A percentile compares a stretch with the other conserved stretches of the same genome.
phyloP scores from a whole-genome alignment of 306 rosid species.

The Cicer yamashitae region DNA sequence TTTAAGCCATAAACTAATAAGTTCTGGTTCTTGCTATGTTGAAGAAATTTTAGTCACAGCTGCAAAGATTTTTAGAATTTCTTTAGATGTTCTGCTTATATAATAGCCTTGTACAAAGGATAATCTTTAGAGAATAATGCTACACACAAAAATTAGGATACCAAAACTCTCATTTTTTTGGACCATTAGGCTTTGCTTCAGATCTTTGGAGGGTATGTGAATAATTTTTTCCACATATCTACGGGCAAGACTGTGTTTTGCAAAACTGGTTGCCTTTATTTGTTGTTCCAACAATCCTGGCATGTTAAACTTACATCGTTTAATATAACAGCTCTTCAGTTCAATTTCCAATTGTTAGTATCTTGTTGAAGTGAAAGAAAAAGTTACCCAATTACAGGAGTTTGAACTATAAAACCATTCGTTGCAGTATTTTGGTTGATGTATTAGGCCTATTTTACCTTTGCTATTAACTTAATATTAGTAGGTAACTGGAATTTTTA shows the following conservation, averaged over 20 bases:
- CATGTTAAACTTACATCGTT: not conserved
- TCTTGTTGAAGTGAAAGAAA: slow-evolving; percentile 7
- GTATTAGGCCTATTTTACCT: slow-evolving; percentile 9
- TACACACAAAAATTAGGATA: not conserved
- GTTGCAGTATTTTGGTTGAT: not conserved
- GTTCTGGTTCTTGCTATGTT: slow-evolving; percentile 26
- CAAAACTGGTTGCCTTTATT: not conserved
- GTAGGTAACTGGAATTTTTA: slow-evolving; percentile 4
- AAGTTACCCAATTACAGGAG: not conserved
- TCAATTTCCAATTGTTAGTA: slow-evolving; percentile 13
- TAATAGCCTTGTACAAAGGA: slow-evolving; percentile 5
- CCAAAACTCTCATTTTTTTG: not conserved
- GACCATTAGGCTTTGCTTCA: not conserved
- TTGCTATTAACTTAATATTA: not conserved
- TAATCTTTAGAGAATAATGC: slow-evolving; percentile 18
- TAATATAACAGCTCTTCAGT: slow-evolving; percentile 17
- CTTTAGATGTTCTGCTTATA: slow-evolving; percentile 25
- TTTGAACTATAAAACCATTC: slow-evolving; percentile 28
- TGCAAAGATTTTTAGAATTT: slow-evolving; percentile 32
- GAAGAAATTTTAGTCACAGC: slow-evolving; percentile 5
- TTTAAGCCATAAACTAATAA: slow-evolving; percentile 14
- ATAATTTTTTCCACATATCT: not conserved
- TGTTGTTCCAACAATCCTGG: not conserved
- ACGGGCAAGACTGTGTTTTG: not conserved
- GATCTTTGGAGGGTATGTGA: not conserved